Conservation (phyloP, 495 filamentous ascomycete species). For the Tricharina praecox region DNA sequence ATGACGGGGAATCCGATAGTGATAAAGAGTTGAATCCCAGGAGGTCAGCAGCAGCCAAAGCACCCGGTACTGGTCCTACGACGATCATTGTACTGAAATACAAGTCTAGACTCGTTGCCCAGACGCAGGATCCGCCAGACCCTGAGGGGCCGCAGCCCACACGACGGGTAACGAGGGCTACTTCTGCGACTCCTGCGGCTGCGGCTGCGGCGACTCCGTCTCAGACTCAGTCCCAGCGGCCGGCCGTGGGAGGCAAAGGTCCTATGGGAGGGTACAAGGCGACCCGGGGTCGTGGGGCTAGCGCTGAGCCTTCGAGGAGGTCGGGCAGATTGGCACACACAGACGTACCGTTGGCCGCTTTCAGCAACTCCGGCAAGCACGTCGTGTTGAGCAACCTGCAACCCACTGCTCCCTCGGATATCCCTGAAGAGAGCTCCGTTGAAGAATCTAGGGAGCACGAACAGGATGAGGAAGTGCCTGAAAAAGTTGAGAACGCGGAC, state of each 20-base stretch:
- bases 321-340: slow-evolving; percentile 18
- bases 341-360: slow-evolving; percentile 16
- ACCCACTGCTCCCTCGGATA: background rate
- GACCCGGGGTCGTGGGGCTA: slow-evolving; percentile 13
- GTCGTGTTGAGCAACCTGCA: slow-evolving; percentile 4
- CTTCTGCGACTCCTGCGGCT: too few species aligned
- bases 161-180: slow-evolving; percentile 14
- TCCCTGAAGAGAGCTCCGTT: slow-evolving; percentile 1
- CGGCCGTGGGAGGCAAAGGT: slow-evolving; percentile 15
- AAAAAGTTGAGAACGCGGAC: slow-evolving; percentile 10
- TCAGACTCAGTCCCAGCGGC: slow-evolving; percentile 9
- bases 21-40: slow-evolving; percentile 5
- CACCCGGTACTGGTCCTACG: background rate
- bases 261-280: slow-evolving; percentile 4
- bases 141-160: background rate
- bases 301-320: slow-evolving; percentile 21
- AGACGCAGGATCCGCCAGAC: background rate
- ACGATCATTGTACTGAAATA: slow-evolving; percentile 16
- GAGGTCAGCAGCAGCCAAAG: slow-evolving; percentile 3
- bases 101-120: background rate
- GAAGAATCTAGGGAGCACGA: slow-evolving; percentile 4
- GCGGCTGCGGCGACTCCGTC: too few species aligned
- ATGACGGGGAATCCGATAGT: slow-evolving; percentile 20
- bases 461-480: slow-evolving; percentile 7
- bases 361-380: slow-evolving; percentile 21